Base-by-base conservation (phyloP, 768 basidiomycete species). In the Amyloporia xantha region DNA sequence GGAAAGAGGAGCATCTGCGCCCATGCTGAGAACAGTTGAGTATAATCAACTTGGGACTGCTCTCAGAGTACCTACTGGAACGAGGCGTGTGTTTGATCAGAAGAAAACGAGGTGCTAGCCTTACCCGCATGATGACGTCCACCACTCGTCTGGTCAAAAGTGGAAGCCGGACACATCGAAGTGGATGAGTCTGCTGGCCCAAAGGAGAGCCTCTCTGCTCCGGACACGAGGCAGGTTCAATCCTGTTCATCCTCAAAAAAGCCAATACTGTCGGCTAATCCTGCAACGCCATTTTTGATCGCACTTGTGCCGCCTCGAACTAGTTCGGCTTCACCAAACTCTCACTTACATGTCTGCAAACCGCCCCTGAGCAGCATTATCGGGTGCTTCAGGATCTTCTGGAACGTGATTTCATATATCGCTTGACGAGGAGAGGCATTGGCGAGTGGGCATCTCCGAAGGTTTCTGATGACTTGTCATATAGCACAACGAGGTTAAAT, bases 331-430 rank as follows among this genome's bases (percentile, higher is more conserved):
- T 71, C 73, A 1, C 78, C 74, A 41, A 86, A 64, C 40, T 77
- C 75, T 44, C 62, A 68, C 59, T 76, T 80, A 92, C 93, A 98
- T 2, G 82, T 88, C 41, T 83, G 76, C 41, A 91, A 70, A 1
- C 95, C 95, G 2, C 94, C 95, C 3, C 84, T 71, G 23, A 98
- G 77, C 54, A 96, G 66, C 65, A 92, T 79, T 0, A 95, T 94
- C 56, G 79, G 77, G 38, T 86, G 72, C 55, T 80, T 82, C 17
- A 91, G 67, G 50, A 83, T 70, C 62, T 84, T 86, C 58, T 76
- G 68, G 60, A 88, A 90, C 12, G 84, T 84, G 21, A 71, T 72
- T 57, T 86, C 86, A 64, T 77, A 84, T 37, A 96, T 87, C 2
- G 83, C 76, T 10, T 77, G 47, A 82, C 71, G 21, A 94, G 75